phyloP scores from a whole-genome alignment of 257 asterid genomes.

The Verbena officinalis region DNA sequence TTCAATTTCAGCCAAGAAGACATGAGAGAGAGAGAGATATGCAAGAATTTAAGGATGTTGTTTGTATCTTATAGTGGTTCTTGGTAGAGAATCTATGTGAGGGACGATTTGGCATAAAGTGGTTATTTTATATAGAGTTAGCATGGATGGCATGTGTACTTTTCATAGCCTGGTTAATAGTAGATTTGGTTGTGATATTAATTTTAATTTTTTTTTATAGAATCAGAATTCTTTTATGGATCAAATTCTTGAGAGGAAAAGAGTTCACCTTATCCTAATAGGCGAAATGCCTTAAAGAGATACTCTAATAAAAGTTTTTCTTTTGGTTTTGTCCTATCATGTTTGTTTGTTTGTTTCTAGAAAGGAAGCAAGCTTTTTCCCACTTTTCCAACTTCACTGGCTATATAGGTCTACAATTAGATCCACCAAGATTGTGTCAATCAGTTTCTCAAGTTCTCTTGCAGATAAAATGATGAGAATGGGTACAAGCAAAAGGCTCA shows the following conservation, averaged over 20 bases:
- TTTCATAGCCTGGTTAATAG: no score
- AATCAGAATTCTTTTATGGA: no score
- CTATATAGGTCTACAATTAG: no score
- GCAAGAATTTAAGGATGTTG: background rate
- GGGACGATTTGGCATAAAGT: slow-evolving; percentile 6
- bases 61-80: slow-evolving; percentile 22
- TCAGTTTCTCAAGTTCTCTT: no score
- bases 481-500: no score
- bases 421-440: no score
- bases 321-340: background rate
- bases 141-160: slow-evolving; percentile 1
- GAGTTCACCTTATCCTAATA: background rate
- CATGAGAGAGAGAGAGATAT: slow-evolving; percentile 32
- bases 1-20: slow-evolving; percentile 49
- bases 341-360: slow-evolving; percentile 8
- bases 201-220: no score
- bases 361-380: slow-evolving; percentile 22
- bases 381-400: slow-evolving; percentile 15
- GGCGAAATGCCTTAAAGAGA: no score
- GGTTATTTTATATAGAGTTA: slow-evolving; percentile 8
- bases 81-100: slow-evolving; percentile 8
- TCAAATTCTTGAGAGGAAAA: no score
- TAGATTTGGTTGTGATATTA: no score
- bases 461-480: no score
- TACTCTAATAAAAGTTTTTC: no score